These are phyloP conservation scores for Tetraselmis striata DNA, from an alignment of 139 green algal genomes.

Conservation along the genomic window DNA sequence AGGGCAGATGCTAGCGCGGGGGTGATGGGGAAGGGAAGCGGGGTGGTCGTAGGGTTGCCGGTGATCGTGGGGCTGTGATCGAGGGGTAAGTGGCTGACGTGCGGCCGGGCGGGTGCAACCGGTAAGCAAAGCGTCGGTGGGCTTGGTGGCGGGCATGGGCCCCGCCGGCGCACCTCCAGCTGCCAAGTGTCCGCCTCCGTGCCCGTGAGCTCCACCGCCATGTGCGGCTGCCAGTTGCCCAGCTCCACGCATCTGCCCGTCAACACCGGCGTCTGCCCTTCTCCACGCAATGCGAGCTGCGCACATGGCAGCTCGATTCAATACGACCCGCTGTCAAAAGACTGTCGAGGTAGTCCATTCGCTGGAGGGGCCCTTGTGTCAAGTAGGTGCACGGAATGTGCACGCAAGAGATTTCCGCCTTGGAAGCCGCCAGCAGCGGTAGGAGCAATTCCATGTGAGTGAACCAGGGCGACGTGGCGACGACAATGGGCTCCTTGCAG, in stretches of 20 bases:
- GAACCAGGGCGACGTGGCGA: too few species aligned
- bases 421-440: too few species aligned
- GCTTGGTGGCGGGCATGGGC: background rate
- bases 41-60: background rate
- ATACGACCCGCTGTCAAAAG: too few species aligned
- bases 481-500: too few species aligned
- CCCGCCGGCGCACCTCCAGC: slow-evolving; percentile 41
- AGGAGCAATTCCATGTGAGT: too few species aligned
- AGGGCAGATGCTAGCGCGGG: background rate
- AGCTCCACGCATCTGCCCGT: slow-evolving; percentile 56
- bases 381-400: too few species aligned
- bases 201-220: slow-evolving; percentile 45
- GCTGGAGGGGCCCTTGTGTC: too few species aligned
- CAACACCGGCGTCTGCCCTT: slow-evolving; percentile 46
- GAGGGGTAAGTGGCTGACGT: background rate
- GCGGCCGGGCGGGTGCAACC: background rate
- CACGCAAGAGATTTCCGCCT: too few species aligned
- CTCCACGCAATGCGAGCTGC: too few species aligned
- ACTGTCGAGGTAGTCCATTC: too few species aligned
- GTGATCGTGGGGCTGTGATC: background rate
- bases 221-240: slow-evolving; percentile 65
- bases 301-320: too few species aligned
- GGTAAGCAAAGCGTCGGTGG: slow-evolving; percentile 8
- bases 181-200: slow-evolving; percentile 24
- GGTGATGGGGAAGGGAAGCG: background rate